Percentiles rank a stretch among this genome's conserved stretches.
These are phyloP conservation scores for Pinguiococcus pyrenoidosus DNA, from an alignment of 108 stramenopile species.

Conservation along the genomic window DNA sequence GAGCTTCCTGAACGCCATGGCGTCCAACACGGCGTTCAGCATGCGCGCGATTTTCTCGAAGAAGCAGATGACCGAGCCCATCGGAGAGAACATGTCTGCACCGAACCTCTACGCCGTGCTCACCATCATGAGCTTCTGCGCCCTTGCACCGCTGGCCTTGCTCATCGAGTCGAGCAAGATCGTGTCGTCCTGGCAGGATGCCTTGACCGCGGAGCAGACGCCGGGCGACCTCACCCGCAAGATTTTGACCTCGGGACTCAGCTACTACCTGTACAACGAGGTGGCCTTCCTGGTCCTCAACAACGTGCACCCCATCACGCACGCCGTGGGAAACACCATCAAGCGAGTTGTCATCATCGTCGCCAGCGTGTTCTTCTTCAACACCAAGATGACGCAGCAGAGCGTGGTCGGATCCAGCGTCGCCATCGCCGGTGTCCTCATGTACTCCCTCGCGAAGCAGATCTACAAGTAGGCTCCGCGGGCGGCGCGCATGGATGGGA, in stretches of 20 bases:
- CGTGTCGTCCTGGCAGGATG: conserved; percentile 56
- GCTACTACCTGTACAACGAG: conserved; percentile 62
- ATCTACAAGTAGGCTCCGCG: conserved; percentile 48
- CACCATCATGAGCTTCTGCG: conserved; percentile 75
- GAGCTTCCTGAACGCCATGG: conserved; percentile 14
- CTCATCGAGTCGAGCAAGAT: conserved; percentile 76
- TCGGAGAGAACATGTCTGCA: conserved; percentile 88
- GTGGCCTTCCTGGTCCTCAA: conserved; percentile 8
- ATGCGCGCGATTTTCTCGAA: conserved; percentile 80
- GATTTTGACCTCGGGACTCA: conserved; percentile 57
- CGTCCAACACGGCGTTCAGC: conserved; percentile 14
- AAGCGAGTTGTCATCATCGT: conserved; percentile 97
- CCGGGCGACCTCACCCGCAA: too few species aligned
- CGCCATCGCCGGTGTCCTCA: conserved; percentile 76
- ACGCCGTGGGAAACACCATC: conserved; percentile 97
- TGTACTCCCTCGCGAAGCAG: conserved; percentile 90
- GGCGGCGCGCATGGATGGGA: too few species aligned
- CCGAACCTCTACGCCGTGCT: conserved; percentile 90
- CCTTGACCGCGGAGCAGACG: conserved; percentile 58
- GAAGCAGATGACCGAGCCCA: conserved; percentile 78
- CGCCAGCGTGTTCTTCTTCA: conserved; percentile 83
- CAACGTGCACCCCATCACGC: conserved; percentile 75
- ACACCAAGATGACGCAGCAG: conserved; percentile 86
- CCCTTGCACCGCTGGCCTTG: conserved; percentile 74
- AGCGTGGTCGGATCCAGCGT: conserved; percentile 75